Conservation (phyloP, 306 rosid genomes). For the Ceratonia siliqua region DNA sequence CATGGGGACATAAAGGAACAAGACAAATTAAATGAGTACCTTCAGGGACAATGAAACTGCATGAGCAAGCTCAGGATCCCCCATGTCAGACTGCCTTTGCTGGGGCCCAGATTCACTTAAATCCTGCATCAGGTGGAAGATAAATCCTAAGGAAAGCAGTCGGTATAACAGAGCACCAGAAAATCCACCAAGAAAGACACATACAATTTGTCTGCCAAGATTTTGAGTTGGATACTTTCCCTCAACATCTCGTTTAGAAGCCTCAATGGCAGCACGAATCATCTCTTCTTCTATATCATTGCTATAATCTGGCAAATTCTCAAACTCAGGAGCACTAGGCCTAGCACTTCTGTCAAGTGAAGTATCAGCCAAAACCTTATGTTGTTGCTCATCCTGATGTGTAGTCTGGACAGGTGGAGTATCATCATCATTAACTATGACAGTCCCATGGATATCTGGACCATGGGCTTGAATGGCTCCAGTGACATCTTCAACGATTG, state of each 20-base stretch:
- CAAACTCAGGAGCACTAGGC: conserved; percentile 48
- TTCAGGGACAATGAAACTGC: conserved; percentile 86
- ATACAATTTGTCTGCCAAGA: conserved; percentile 42
- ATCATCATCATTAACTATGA: conserved; percentile 50
- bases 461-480: conserved; percentile 41
- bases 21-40: conserved; percentile 49
- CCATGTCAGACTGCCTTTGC: conserved; percentile 52
- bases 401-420: conserved; percentile 33
- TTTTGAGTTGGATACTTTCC: conserved; percentile 37
- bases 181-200: conserved; percentile 33
- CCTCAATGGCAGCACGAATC: conserved; percentile 76
- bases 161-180: conserved; percentile 30
- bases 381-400: conserved; percentile 20
- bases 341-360: conserved; percentile 34
- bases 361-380: conserved; percentile 29
- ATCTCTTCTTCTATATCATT: conserved; percentile 78
- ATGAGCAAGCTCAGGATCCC: conserved; percentile 82
- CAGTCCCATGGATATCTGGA: conserved; percentile 50
- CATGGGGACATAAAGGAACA: background rate
- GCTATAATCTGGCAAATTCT: conserved; percentile 38
- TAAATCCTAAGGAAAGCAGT: conserved; percentile 33
- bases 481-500: conserved; percentile 56
- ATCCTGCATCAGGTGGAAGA: conserved; percentile 55
- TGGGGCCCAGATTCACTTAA: conserved; percentile 48
- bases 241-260: conserved; percentile 58